Conservation (phyloP, 148 eudicot genomes). For the Rhododendron henanense region DNA sequence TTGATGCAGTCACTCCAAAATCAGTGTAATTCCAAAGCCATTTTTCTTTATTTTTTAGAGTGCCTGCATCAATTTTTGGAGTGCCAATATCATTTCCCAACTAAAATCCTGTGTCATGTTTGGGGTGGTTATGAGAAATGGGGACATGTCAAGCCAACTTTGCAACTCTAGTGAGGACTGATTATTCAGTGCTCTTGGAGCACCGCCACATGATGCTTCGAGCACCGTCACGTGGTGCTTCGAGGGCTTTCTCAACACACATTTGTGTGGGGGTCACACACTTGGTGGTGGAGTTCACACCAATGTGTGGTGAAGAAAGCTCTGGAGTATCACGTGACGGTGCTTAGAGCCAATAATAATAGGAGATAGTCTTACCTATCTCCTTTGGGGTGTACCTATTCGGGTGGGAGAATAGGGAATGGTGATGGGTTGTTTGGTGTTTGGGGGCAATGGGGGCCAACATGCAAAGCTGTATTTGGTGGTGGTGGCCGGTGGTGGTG, state of each 20-base stretch:
- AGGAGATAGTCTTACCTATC: too few species aligned
- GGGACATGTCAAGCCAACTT: not conserved
- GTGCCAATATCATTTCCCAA: not conserved
- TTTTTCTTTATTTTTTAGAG: too few species aligned
- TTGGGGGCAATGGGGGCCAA: not conserved
- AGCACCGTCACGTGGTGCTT: too few species aligned
- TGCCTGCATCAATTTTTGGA: too few species aligned
- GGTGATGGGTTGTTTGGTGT: not conserved
- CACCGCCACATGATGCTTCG: not conserved
- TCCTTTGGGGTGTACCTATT: not conserved
- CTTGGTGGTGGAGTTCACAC: too few species aligned
- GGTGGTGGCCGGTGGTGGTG: not conserved
- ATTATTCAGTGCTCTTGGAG: not conserved
- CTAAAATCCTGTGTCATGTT: not conserved
- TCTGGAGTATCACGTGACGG: too few species aligned
- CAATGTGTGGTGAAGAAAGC: too few species aligned
- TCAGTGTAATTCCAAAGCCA: too few species aligned
- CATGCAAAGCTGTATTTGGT: not conserved
- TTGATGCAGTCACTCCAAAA: too few species aligned
- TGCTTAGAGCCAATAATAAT: too few species aligned
- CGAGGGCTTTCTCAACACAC: too few species aligned
- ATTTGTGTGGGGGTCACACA: too few species aligned
- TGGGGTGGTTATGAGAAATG: not conserved
- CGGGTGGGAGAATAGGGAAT: not conserved
- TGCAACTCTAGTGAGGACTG: not conserved